A percentile compares a stretch with the other conserved stretches of the same genome.
phyloP scores from a whole-genome alignment of 495 filamentous ascomycete genomes.

The Penicillium psychrofluorescens region DNA sequence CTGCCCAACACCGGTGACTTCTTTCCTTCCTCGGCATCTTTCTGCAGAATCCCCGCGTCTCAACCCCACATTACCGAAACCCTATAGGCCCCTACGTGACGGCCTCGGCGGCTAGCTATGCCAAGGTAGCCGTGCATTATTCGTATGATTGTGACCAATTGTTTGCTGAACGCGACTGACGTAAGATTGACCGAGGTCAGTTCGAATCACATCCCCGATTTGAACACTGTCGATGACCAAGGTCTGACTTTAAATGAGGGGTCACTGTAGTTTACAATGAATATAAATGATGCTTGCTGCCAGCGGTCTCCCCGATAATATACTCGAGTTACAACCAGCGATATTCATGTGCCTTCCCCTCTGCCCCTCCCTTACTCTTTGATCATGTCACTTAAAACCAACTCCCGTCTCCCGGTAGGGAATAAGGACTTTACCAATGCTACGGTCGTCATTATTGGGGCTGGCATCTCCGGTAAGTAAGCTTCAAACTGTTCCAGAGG shows the following conservation, averaged over 20 bases:
- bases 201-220: too few species aligned
- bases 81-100: too few species aligned
- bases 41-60: slow-evolving; percentile 7
- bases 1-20: too few species aligned
- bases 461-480: slow-evolving; percentile 35
- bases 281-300: too few species aligned
- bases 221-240: too few species aligned
- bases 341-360: too few species aligned
- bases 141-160: not conserved
- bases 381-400: slow-evolving; percentile 3
- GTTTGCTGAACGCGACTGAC: too few species aligned
- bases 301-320: too few species aligned
- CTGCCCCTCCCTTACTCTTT: not conserved
- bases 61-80: not conserved
- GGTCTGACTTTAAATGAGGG: not conserved
- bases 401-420: slow-evolving; percentile 14
- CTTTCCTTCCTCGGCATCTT: not conserved
- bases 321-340: too few species aligned
- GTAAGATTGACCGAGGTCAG: too few species aligned
- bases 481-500: not conserved
- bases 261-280: not conserved
- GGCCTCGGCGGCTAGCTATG: too few species aligned
- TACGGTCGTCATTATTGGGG: slow-evolving; percentile 49
- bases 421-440: slow-evolving; percentile 32
- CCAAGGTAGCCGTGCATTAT: too few species aligned